These are phyloP conservation scores for Zoysia matrella DNA, from an alignment of 202 grass and related monocot genomes.

Conservation along the genomic window DNA sequence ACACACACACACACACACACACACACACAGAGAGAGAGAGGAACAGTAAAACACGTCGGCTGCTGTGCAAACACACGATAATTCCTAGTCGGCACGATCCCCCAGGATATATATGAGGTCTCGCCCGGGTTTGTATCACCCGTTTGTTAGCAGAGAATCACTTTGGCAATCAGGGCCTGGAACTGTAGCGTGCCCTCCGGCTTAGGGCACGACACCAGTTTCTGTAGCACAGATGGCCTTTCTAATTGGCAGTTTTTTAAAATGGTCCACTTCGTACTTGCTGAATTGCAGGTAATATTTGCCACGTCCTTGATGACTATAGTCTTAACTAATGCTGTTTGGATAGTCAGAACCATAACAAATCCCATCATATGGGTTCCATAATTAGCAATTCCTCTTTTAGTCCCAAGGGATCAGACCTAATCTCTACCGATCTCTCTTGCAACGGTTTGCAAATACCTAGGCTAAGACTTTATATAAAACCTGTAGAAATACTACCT, in stretches of 20 bases:
- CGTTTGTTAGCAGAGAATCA: background rate
- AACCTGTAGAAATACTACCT: too few species aligned
- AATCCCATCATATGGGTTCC: background rate
- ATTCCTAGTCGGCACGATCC: conserved; percentile 21
- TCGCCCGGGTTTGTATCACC: background rate
- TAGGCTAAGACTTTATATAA: background rate
- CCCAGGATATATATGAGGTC: conserved; percentile 22
- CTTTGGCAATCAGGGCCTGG: conserved; percentile 20
- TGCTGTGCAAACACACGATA: conserved; percentile 47
- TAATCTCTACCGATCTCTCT: background rate
- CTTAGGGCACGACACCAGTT: conserved; percentile 38
- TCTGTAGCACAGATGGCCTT: conserved; percentile 14
- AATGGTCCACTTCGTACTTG: background rate
- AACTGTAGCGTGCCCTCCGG: conserved; percentile 44
- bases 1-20: background rate
- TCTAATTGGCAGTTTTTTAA: background rate
- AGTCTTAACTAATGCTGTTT: background rate
- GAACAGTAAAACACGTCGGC: conserved; percentile 63
- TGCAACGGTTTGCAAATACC: background rate
- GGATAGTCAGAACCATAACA: background rate
- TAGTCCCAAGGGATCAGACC: background rate
- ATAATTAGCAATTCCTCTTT: background rate
- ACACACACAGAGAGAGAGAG: background rate
- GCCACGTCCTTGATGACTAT: background rate
- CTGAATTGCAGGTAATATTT: background rate